Conservation (phyloP, 805 yeast genomes). For the Priceomyces fermenticarens region DNA sequence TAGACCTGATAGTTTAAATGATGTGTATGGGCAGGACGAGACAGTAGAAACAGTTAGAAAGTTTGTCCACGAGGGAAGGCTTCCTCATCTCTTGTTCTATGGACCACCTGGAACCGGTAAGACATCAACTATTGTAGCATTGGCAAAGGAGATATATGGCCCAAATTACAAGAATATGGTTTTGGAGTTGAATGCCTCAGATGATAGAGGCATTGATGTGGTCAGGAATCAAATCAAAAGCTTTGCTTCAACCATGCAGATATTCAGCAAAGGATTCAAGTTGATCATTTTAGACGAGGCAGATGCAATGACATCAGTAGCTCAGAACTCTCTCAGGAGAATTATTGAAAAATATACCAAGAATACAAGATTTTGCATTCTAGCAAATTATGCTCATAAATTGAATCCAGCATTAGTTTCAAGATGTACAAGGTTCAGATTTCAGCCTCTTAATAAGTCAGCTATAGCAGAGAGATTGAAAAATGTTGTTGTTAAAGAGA, state of each 20-base stretch:
- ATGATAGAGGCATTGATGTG: slow-evolving; percentile 96
- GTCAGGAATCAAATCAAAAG: slow-evolving; percentile 97
- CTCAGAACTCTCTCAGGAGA: slow-evolving; percentile 79
- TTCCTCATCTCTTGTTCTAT: slow-evolving; percentile 91
- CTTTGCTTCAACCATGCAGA: slow-evolving; percentile 94
- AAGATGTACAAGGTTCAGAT: slow-evolving; percentile 93
- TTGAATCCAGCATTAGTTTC: slow-evolving; percentile 91
- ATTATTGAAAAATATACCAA: slow-evolving; percentile 90
- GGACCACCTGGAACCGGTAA: slow-evolving; percentile 97
- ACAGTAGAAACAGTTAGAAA: slow-evolving; percentile 81
- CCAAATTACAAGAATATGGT: slow-evolving; percentile 81
- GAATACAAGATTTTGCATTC: slow-evolving; percentile 91
- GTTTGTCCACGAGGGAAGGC: slow-evolving; percentile 75
- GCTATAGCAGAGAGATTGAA: slow-evolving; percentile 69
- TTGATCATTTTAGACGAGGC: slow-evolving; percentile 94
- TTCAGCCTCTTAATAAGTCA: slow-evolving; percentile 69
- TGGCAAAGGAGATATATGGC: slow-evolving; percentile 87
- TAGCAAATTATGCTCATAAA: slow-evolving; percentile 95
- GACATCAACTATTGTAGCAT: slow-evolving; percentile 82
- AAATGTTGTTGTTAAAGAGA: slow-evolving; percentile 67
- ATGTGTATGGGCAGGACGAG: slow-evolving; percentile 87
- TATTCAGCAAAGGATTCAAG: slow-evolving; percentile 82
- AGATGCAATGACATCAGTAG: slow-evolving; percentile 87
- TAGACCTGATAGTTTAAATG: slow-evolving; percentile 80
- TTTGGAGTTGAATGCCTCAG: slow-evolving; percentile 91